Base-by-base conservation (phyloP, 2,329 filamentous ascomycete species). In the Pseudopyrenochaeta lycopersici region DNA sequence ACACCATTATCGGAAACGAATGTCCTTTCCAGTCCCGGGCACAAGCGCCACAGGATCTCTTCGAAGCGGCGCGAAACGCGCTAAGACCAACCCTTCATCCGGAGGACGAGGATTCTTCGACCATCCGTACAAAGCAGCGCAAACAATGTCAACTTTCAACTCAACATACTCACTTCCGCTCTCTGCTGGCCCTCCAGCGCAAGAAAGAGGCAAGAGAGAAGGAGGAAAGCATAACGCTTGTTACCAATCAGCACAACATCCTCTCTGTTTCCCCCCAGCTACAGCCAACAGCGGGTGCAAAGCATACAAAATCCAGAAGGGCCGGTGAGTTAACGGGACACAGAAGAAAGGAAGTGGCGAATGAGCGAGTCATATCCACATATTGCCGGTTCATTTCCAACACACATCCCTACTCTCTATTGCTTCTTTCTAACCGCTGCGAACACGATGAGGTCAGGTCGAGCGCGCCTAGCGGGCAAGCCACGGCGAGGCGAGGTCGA, bases 291-390 rank as follows among this genome's bases (percentile, higher is more conserved):
- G 54, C 52, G 54, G 73, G 74, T 59, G 65, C 68, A 70, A 73
- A 70, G 58, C 72, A 76, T 64, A 67, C 68, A 65, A 62, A 51
- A 27, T 54, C 58, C 47, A 54, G 50, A 62, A 64, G 68, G 71
- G 70, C 68, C 60, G 67, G 68, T 65, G 65, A 60, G 63, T 60
- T 59, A 62, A 61, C 52, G 66, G 65, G 60, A 54, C 60, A 44
- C 57, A 46, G 47, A 63, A 61, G 56, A 27, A 9, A 64, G 63
- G 60, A 58, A 36, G 64, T 55, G 64, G 73, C 71, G 72, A 76
- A 70, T 72, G 75, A 77, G 67, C 76, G 72, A 77, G 53, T 70
- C 74, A 77, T 77, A 70, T 72, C 75, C 75, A 72, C 65, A 73
- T 71, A 72, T 76, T 70, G 74, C 73, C 76, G 75, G 74, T 49